Base-by-base conservation (phyloP, 2,329 filamentous ascomycete genomes). In the Pseudocercospora cruenta region DNA sequence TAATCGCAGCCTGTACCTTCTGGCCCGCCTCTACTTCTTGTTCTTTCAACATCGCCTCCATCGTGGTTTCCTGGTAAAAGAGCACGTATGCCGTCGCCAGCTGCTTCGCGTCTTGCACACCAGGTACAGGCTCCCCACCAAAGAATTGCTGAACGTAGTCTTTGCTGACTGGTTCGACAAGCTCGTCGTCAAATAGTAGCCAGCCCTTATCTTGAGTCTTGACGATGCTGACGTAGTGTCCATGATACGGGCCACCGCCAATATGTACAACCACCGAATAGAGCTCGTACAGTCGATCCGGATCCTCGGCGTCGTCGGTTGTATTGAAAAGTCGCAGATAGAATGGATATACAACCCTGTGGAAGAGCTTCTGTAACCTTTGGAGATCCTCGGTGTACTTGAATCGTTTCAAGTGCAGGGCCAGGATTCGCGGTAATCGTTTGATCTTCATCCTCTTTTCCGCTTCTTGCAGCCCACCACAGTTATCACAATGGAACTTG, bases 381-480 rank as follows among this genome's bases (percentile, higher is more conserved):
- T 94, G 95, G 75, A 96, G 88, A 78, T 98, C 94, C 77, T 98
- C 95, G 2, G 94, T 97, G 77, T 97, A 99, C 81, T 98, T 98
- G 84, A 99, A 99, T 64, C 95, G 88, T 81, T 99, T 99, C 69
- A 99, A 81, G 77, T 99, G 95, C 65, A 99, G 82, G 4, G 95
- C 94, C 69, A 99, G 81, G 66, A 99, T 93, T 75, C 92, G 93
- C 3, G 95, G 95, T 75, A 98, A 82, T 61, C 92, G 88, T 82
- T 99, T 98, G 73, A 99, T 94, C 83, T 98, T 99, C 95, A 99
- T 99, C 70, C 95, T 88, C 83, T 98, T 99, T 79, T 99, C 95
- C 0, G 95, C 95, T 80, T 99, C 95, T 79, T 99, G 95, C 63
- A 99, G 82, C 2, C 95, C 95, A 61, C 95, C 95, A 73, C 95